These are phyloP conservation scores for Nemophila menziesii DNA, from an alignment of 257 asterid species.

Conservation along the genomic window DNA sequence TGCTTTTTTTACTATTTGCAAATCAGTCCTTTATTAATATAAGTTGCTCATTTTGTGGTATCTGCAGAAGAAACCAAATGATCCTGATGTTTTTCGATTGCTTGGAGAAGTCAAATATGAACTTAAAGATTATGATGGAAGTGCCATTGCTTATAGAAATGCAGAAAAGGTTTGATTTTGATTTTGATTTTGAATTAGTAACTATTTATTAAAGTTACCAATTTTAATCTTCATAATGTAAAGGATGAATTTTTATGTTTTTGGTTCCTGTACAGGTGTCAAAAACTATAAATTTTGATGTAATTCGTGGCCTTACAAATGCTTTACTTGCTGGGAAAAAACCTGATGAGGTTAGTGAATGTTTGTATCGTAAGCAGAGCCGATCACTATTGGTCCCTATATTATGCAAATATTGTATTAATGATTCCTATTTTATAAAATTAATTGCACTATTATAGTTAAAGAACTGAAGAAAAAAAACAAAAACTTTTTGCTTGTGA, in stretches of 20 bases:
- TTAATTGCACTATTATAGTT: not conserved
- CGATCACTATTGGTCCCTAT: not conserved
- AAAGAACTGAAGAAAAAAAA: not conserved
- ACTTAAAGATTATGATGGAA: conserved; percentile 76
- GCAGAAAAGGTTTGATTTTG: conserved; percentile 71
- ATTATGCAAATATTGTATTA: not conserved
- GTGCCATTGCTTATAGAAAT: conserved; percentile 62
- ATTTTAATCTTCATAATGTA: not conserved
- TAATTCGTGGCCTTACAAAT: conserved; percentile 81
- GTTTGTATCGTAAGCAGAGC: too few relatives aligned
- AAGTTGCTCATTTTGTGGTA: conserved; percentile 4
- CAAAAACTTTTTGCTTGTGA: conserved; percentile 3
- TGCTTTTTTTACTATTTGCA: conserved; percentile 4
- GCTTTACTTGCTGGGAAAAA: conserved; percentile 67
- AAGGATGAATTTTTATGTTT: too few relatives aligned
- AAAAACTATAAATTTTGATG: conserved; percentile 51
- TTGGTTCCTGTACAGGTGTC: conserved; percentile 47
- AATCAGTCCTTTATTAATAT: not conserved
- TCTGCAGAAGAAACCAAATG: conserved; percentile 57
- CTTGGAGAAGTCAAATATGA: conserved; percentile 91
- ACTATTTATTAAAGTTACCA: conserved; percentile 2
- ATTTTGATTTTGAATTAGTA: too few relatives aligned
- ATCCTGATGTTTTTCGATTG: conserved; percentile 79
- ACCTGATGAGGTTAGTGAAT: conserved; percentile 66
- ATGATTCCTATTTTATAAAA: too few relatives aligned